Percentiles rank a stretch among this genome's conserved stretches.
Evolutionary conservation across 176 grass and related monocot genomes (phyloP).

Genomic region (Carex myosuroides): DNA sequence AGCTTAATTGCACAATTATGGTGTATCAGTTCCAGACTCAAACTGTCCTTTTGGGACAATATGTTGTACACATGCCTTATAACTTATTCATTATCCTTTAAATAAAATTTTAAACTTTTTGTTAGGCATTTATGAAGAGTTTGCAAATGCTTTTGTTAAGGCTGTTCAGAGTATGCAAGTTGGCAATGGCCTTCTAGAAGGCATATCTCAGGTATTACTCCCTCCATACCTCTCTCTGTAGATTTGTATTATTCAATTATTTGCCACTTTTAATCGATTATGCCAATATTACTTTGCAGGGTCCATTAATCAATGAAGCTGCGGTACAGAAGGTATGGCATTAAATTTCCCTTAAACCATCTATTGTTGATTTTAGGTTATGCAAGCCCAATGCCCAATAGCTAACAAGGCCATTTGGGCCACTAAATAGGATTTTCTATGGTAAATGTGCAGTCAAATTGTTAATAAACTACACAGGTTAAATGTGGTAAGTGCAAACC

Average conservation of each 20-base stretch:
- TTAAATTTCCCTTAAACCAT: neutral
- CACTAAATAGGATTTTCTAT: neutral
- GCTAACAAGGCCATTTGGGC: neutral
- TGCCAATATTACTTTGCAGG: slow-evolving; percentile 41
- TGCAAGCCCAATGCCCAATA: neutral
- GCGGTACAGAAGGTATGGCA: slow-evolving; percentile 64
- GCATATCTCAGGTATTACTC: slow-evolving; percentile 55
- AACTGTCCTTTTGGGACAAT: neutral
- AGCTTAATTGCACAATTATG: neutral
- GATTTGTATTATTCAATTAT: neutral
- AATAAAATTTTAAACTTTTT: neutral
- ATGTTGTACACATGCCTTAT: neutral
- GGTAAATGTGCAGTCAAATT: neutral
- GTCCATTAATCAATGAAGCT: slow-evolving; percentile 94
- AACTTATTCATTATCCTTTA: neutral
- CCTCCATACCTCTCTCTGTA: neutral
- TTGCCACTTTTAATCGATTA: slow-evolving; percentile 2
- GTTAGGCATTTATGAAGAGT: slow-evolving; percentile 88
- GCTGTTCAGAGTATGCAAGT: slow-evolving; percentile 92
- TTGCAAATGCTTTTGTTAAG: slow-evolving; percentile 81
- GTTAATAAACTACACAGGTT: neutral
- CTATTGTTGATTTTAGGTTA: neutral
- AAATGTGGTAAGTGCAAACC: neutral
- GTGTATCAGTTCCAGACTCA: neutral
- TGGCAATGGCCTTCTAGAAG: slow-evolving; percentile 80